Evolutionary conservation across 257 asterid genomes (phyloP), one percentile per base, ranked within the genome.

Genomic region (Perilla frutescens): DNA sequence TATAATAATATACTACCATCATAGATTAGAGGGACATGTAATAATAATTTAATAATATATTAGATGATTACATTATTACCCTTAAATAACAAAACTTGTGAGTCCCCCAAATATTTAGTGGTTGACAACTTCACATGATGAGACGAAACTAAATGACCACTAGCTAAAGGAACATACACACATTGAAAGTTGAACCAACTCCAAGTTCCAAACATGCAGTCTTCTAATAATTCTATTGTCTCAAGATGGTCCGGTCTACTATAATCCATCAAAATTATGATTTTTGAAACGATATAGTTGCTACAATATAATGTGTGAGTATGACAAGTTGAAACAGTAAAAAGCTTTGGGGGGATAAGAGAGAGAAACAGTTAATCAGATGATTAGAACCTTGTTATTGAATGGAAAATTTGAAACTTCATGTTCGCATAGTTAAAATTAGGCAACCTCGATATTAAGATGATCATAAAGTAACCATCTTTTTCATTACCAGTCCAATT

Each of bases 251-350:
- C 59, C 40, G 11, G 26, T n/a, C 32, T 58, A 41, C 66, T 47
- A 56, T 45, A 40, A 44, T 69, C 31, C 57, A 36, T 36, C 13
- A 55, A 31, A 31, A 29, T 10, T 29, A 67, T 7, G 70, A 37
- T 12, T 6, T 51, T 20, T 53, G 29, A 60, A 67, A 54, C 29
- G 58, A 37, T 50, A 54, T 58, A 54, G 76, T 68, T 62, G 56
- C 76, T 73, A 34, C 20, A 37, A n/a, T 50, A 47, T 68, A 26
- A 36, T 13, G 56, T 37, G 15, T 40, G 45, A 20, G 26, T 20
- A 20, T 20, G 26, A 20, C 26, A 20, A 20, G 26, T 20, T 20
- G 26, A 20, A 20, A 20, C 26, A 20, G 26, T 20, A 20, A 20
- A 20, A 20, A 20, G 26, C 1, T 20, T 20, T 20, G 26, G 26